Evolutionary conservation across 2,329 filamentous ascomycete genomes (phyloP).

Genomic region (Pestalotiopsis sp.): DNA sequence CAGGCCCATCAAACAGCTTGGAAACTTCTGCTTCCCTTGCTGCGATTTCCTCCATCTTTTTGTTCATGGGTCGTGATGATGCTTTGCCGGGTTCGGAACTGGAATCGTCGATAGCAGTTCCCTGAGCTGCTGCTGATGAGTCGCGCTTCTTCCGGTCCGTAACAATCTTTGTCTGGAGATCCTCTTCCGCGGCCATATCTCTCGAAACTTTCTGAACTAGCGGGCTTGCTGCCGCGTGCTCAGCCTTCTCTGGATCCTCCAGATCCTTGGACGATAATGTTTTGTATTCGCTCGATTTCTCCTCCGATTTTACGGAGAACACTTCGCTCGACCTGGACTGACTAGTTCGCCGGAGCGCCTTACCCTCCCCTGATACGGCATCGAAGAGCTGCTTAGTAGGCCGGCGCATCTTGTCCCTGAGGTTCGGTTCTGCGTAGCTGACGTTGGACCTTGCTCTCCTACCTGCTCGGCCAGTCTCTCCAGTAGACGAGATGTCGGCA

Average conservation of each 20-base stretch:
- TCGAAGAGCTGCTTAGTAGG: conserved; percentile 77
- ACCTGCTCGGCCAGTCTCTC: conserved; percentile 65
- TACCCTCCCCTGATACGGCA: conserved; percentile 70
- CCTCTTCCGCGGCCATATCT: conserved; percentile 22
- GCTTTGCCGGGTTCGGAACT: conserved; percentile 15
- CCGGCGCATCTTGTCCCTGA: conserved; percentile 82
- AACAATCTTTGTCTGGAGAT: conserved; percentile 35
- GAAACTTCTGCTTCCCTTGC: conserved; percentile 32
- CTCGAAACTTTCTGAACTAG: conserved; percentile 42
- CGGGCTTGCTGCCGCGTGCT: conserved; percentile 41
- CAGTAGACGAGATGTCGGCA: conserved; percentile 55
- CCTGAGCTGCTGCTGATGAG: conserved; percentile 31
- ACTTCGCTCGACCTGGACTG: conserved; percentile 33
- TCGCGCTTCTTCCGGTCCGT: conserved; percentile 45
- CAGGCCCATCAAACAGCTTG: conserved; percentile 33
- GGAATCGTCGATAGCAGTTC: conserved; percentile 16
- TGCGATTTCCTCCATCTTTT: conserved; percentile 31
- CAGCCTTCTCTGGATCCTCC: conserved; percentile 1
- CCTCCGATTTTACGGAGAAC: conserved; percentile 37
- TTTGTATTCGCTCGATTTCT: conserved; percentile 37
- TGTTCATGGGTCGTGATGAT: conserved; percentile 21
- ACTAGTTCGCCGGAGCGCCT: conserved; percentile 48
- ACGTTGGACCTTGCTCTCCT: conserved; percentile 69
- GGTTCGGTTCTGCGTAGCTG: conserved; percentile 82
- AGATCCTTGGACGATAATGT: conserved; percentile 23